Percentiles rank a stretch among this genome's conserved stretches.
Evolutionary conservation across 2,329 filamentous ascomycete genomes (phyloP).

Genomic region (Chaetomiaceae sp.): DNA sequence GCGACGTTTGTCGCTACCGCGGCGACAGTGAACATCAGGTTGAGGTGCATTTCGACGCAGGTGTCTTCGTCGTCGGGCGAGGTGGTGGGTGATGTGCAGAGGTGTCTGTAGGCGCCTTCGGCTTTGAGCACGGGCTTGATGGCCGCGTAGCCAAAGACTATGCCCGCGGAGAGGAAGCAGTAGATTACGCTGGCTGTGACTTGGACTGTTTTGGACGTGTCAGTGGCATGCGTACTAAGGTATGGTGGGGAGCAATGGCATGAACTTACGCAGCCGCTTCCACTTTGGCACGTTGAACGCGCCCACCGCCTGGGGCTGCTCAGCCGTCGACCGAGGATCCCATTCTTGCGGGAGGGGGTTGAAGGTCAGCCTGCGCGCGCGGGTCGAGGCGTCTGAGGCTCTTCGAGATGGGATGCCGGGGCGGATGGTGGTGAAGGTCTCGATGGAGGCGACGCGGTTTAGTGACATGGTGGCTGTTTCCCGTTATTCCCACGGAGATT

Average conservation of each 20-base stretch:
- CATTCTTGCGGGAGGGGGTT: conserved; percentile 52
- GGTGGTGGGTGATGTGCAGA: conserved; percentile 43
- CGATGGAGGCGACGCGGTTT: conserved; percentile 49
- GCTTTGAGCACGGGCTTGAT: conserved; percentile 74
- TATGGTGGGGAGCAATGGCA: neutral
- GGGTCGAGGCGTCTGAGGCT: conserved; percentile 44
- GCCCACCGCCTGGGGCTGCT: conserved; percentile 44
- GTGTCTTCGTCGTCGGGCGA: conserved; percentile 31
- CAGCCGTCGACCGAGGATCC: conserved; percentile 40
- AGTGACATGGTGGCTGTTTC: conserved; percentile 42
- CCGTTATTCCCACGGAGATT: neutral
- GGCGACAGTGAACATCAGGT: conserved; percentile 89
- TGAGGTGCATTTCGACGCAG: conserved; percentile 62
- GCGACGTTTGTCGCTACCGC: conserved; percentile 85
- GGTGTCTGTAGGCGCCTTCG: conserved; percentile 65
- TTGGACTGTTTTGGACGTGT: conserved; percentile 32
- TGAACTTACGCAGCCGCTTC: conserved; percentile 47
- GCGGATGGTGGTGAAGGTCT: conserved; percentile 45
- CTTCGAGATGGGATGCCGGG: conserved; percentile 38
- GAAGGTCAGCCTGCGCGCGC: conserved; percentile 48
- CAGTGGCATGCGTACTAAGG: neutral
- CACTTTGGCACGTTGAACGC: conserved; percentile 52
- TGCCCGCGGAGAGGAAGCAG: conserved; percentile 62
- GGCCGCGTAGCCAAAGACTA: conserved; percentile 81
- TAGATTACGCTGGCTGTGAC: conserved; percentile 36